Conservation (phyloP, 177 flowering plant species). For the Tripterygium wilfordii region DNA sequence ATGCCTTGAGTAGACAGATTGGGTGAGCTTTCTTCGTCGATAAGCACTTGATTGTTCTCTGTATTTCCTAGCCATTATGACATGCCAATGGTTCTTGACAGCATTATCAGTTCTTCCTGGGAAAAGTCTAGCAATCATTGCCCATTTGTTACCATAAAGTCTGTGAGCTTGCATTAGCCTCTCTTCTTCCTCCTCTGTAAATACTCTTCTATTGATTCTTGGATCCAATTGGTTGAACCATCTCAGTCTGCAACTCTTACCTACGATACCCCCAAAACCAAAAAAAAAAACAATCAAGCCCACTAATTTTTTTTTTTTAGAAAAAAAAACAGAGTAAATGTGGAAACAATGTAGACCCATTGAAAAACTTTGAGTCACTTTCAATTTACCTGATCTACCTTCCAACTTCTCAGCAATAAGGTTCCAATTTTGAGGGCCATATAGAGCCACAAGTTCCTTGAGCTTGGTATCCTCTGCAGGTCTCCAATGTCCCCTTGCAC, state of each 20-base stretch:
- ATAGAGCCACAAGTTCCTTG: constrained; percentile 76
- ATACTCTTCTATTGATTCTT: constrained; percentile 74
- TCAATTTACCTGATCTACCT: constrained; percentile 71
- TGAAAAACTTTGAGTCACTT: too few species aligned
- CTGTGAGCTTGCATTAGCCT: constrained; percentile 84
- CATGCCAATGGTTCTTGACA: constrained; percentile 95
- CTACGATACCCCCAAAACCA: too few species aligned
- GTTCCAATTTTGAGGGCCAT: constrained; percentile 96
- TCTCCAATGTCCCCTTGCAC: constrained; percentile 92
- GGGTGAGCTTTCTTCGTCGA: constrained; percentile 56
- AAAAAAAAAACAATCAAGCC: too few species aligned
- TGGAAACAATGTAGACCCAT: neutral
- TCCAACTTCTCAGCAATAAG: constrained; percentile 84
- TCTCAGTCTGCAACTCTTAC: constrained; percentile 86
- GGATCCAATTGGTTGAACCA: constrained; percentile 97
- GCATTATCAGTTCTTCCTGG: constrained; percentile 92
- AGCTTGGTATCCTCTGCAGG: constrained; percentile 83
- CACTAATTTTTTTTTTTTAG: too few species aligned
- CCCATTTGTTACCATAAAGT: constrained; percentile 90
- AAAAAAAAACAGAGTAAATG: too few species aligned
- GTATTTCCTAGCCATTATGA: constrained; percentile 84
- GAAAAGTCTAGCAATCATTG: constrained; percentile 86
- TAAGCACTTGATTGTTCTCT: constrained; percentile 74
- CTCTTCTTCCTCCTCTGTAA: constrained; percentile 84
- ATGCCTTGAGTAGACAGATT: constrained; percentile 26